phyloP scores from a whole-genome alignment of 257 asterid genomes.

The Jasminum sambac region DNA sequence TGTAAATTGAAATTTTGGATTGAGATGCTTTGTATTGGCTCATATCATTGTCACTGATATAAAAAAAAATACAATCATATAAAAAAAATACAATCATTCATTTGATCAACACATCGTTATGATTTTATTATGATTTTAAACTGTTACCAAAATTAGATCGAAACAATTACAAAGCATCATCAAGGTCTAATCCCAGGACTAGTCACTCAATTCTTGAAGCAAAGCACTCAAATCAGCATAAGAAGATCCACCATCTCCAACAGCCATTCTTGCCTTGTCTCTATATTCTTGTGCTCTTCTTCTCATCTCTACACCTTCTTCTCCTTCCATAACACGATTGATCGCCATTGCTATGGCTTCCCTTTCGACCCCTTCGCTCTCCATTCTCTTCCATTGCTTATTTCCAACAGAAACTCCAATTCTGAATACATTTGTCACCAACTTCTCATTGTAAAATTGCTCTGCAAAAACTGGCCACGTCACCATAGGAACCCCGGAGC shows the following conservation, averaged over 20 bases:
- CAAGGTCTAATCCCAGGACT: neutral
- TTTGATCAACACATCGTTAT: no score
- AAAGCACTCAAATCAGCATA: conserved; percentile 9
- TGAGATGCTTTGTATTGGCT: no score
- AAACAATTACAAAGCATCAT: neutral
- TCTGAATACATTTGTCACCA: conserved; percentile 35
- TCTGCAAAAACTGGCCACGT: conserved; percentile 51
- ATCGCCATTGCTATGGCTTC: conserved; percentile 43
- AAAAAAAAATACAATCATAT: no score
- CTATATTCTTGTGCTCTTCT: conserved; percentile 27
- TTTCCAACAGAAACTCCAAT: conserved; percentile 44
- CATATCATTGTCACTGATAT: no score
- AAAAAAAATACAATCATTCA: no score
- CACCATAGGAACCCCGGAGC: conserved; percentile 46
- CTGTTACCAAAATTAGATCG: neutral
- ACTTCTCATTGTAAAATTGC: conserved; percentile 47
- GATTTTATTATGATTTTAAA: no score
- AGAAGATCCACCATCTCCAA: conserved; percentile 25
- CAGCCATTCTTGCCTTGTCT: conserved; percentile 38
- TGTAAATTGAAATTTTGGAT: no score
- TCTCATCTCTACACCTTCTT: conserved; percentile 40
- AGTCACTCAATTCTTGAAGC: conserved; percentile 12
- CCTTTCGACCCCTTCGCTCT: conserved; percentile 36
- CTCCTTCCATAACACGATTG: conserved; percentile 39
- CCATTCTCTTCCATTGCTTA: conserved; percentile 30